Percentiles rank a stretch among this genome's conserved stretches.
Conservation (phyloP, 371 early-diverging fungal species). For the Smittium mucronatum region DNA sequence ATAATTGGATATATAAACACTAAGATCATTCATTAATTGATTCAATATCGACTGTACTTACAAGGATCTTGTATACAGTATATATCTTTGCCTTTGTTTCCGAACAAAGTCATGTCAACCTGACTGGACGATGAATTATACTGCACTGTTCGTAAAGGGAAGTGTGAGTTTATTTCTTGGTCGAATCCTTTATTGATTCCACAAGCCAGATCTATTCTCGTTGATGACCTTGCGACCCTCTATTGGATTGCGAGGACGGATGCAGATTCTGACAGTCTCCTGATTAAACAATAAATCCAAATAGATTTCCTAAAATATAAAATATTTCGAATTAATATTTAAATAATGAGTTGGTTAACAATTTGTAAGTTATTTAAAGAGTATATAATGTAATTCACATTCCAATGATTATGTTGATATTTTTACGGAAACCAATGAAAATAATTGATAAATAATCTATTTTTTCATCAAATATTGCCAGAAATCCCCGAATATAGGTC, state of each 20-base stretch:
- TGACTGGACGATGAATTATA: conserved; percentile 7
- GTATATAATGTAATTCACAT: too few species aligned
- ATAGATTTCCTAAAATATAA: too few species aligned
- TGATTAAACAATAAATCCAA: too few species aligned
- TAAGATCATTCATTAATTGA: background rate
- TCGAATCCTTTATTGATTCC: background rate
- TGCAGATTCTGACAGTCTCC: conserved; percentile 12
- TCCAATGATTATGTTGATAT: too few species aligned
- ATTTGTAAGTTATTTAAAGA: too few species aligned
- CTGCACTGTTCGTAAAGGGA: conserved; percentile 13
- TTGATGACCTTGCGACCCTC: conserved; percentile 7
- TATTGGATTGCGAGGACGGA: conserved; percentile 3
- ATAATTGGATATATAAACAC: background rate
- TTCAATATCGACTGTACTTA: conserved; percentile 10
- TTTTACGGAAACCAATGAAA: too few species aligned
- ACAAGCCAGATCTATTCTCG: background rate
- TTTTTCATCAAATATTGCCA: too few species aligned
- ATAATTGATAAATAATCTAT: too few species aligned
- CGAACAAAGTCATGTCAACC: conserved; percentile 9
- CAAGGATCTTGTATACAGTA: conserved; percentile 13
- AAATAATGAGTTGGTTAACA: too few species aligned
- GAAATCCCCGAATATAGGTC: too few species aligned
- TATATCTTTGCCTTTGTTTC: conserved; percentile 11
- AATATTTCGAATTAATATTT: too few species aligned
- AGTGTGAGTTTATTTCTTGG: conserved; percentile 3